These are phyloP conservation scores for Alternaria burnsii DNA, from an alignment of 2,329 filamentous ascomycete genomes.

Conservation along the genomic window DNA sequence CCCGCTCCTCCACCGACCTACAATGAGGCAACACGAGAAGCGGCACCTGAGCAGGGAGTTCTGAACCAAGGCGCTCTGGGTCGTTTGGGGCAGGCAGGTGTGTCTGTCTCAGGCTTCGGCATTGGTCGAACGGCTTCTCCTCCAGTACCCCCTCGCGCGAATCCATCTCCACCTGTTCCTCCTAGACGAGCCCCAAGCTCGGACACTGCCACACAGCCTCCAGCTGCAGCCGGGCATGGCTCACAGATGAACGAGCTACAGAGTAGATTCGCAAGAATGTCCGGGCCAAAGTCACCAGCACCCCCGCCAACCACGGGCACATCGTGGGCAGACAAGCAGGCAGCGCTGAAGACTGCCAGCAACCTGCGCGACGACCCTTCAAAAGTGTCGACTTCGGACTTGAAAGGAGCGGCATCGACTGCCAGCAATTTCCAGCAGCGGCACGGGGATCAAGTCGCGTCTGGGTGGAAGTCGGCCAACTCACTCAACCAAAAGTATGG, in stretches of 20 bases:
- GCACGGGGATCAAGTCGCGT: constrained; percentile 72
- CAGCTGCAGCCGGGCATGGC: constrained; percentile 30
- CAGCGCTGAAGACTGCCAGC: constrained; percentile 68
- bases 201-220: constrained; percentile 27
- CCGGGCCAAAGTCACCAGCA: constrained; percentile 44
- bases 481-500: constrained; percentile 70
- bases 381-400: constrained; percentile 67
- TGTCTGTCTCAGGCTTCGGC: constrained; percentile 80
- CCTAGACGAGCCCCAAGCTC: constrained; percentile 32
- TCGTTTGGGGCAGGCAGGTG: constrained; percentile 75
- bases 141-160: constrained; percentile 49
- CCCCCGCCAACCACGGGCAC: constrained; percentile 60
- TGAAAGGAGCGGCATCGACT: constrained; percentile 66
- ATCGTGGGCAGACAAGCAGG: constrained; percentile 69
- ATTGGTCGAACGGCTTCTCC: constrained; percentile 65
- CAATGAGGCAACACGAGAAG: constrained; percentile 49
- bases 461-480: constrained; percentile 66
- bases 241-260: constrained; percentile 72
- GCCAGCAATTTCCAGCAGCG: constrained; percentile 74
- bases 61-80: constrained; percentile 69
- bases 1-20: constrained; percentile 60
- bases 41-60: constrained; percentile 46
- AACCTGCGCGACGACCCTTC: constrained; percentile 68
- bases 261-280: constrained; percentile 65
- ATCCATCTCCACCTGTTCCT: constrained; percentile 38